These are phyloP conservation scores for Digitaria exilis DNA, from an alignment of 202 grass and related monocot species.

Conservation along the genomic window DNA sequence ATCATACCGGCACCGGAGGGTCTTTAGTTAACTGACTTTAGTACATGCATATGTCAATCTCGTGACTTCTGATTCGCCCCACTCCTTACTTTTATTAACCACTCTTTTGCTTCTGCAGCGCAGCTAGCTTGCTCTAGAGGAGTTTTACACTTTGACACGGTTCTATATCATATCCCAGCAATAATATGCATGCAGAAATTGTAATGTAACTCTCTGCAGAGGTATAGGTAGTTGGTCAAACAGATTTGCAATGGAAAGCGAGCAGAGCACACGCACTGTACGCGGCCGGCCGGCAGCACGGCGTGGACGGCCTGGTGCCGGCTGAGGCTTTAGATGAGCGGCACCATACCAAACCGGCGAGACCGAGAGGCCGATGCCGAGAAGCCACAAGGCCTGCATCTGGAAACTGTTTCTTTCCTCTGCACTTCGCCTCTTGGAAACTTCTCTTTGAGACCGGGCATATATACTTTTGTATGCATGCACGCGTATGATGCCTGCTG, in stretches of 20 bases:
- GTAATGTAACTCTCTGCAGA: not conserved
- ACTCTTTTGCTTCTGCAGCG: not conserved
- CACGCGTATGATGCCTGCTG: not conserved
- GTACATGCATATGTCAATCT: not conserved
- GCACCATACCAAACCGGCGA: slow-evolving; percentile 50
- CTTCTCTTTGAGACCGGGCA: not conserved
- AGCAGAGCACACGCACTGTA: not conserved
- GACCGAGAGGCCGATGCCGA: slow-evolving; percentile 1
- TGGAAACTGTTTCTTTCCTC: not conserved
- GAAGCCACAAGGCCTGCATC: slow-evolving; percentile 26
- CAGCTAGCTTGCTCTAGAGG: not conserved
- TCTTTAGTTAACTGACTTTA: not conserved
- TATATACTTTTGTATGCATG: not conserved
- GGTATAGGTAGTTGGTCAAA: not conserved
- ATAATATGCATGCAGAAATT: not conserved
- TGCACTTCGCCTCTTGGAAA: not conserved
- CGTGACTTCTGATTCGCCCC: not conserved
- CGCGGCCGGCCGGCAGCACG: not conserved
- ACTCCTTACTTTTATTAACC: not conserved
- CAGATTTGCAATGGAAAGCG: slow-evolving; percentile 24
- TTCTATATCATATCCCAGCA: not conserved
- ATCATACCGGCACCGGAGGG: slow-evolving; percentile 17
- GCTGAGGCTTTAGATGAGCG: slow-evolving; percentile 51
- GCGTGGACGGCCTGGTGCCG: slow-evolving; percentile 7
- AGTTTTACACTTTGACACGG: too few relatives aligned